Conservation (phyloP, 2,329 filamentous ascomycete species). For the Fusarium tupiense region DNA sequence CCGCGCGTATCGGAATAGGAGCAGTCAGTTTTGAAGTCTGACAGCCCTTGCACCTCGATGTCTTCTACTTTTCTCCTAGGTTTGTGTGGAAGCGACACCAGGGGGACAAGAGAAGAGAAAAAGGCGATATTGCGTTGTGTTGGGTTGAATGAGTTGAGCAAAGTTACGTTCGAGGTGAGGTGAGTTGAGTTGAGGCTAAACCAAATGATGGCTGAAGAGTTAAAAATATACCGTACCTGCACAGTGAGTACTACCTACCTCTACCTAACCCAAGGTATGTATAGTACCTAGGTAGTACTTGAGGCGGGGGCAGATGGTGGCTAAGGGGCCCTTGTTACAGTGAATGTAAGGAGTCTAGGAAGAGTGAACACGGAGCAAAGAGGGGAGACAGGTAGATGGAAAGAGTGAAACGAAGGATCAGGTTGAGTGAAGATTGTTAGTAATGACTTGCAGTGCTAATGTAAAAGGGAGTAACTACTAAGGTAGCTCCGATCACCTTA, state of each 20-base stretch:
- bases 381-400: background rate
- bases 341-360: background rate
- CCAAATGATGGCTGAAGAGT: slow-evolving; percentile 29
- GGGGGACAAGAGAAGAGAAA: background rate
- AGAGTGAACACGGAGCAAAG: background rate
- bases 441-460: background rate
- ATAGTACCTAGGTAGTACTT: background rate
- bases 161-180: slow-evolving; percentile 6
- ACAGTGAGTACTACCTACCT: slow-evolving; percentile 11
- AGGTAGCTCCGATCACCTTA: background rate
- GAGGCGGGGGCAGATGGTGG: slow-evolving; percentile 21
- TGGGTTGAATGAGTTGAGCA: slow-evolving; percentile 9
- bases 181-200: slow-evolving; percentile 26
- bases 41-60: background rate
- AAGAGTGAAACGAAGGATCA: background rate
- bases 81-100: background rate
- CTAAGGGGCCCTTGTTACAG: slow-evolving; percentile 22
- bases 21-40: background rate
- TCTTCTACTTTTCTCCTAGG: background rate
- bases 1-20: slow-evolving; percentile 21
- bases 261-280: background rate
- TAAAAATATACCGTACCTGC: slow-evolving; percentile 36
- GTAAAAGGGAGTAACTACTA: background rate
- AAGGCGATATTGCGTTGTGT: slow-evolving; percentile 6
- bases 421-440: background rate